These are phyloP conservation scores for Nothophytophthora sp. DNA, from an alignment of 352 stramenopile species.

Conservation along the genomic window DNA sequence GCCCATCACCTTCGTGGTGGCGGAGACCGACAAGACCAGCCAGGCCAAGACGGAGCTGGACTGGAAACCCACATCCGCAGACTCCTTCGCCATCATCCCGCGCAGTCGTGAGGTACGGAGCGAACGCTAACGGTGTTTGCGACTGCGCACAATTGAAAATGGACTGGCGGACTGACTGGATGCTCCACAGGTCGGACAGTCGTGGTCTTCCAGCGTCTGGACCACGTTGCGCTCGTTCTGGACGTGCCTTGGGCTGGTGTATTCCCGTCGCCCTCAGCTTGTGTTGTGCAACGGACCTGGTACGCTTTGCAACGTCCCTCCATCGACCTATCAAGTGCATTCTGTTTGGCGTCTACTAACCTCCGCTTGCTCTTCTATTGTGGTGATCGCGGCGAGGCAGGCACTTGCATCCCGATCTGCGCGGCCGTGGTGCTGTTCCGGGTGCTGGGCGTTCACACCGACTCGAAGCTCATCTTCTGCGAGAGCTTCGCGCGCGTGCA, in stretches of 20 bases:
- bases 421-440: slow-evolving; percentile 83
- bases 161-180: background rate
- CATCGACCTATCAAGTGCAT: no score
- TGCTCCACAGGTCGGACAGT: slow-evolving; percentile 93
- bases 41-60: slow-evolving; percentile 71
- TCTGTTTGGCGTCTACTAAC: no score
- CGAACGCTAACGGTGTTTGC: no score
- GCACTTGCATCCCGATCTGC: slow-evolving; percentile 94
- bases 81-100: slow-evolving; percentile 85
- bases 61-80: slow-evolving; percentile 41
- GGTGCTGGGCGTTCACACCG: slow-evolving; percentile 65
- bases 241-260: slow-evolving; percentile 77
- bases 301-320: no score
- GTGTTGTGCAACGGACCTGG: slow-evolving; percentile 94
- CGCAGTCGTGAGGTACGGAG: slow-evolving; percentile 85
- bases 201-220: slow-evolving; percentile 88
- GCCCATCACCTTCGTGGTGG: slow-evolving; percentile 90
- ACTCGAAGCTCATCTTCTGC: slow-evolving; percentile 92
- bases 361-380: no score
- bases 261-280: slow-evolving; percentile 75
- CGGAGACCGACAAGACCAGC: slow-evolving; percentile 92
- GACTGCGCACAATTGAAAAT: slow-evolving; percentile 4
- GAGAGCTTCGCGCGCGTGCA: slow-evolving; percentile 95
- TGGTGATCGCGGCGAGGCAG: no score
- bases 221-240: slow-evolving; percentile 86